Conservation (phyloP, 78 protist genomes). For the Cavenderia fasciculata region DNA sequence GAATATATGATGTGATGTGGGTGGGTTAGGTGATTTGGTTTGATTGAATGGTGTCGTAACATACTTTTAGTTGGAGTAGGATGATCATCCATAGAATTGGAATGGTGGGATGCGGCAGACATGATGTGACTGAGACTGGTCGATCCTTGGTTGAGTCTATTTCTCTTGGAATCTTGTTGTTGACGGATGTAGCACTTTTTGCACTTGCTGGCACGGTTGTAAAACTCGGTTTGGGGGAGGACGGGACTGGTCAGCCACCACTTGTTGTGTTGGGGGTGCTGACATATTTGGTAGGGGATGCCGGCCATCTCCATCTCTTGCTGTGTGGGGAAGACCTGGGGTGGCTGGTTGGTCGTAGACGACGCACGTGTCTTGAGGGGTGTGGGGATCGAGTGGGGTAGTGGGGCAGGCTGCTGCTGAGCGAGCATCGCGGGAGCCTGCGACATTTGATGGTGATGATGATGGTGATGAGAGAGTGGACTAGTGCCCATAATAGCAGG, state of each 20-base stretch:
- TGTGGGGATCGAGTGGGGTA: slow-evolving; percentile 12
- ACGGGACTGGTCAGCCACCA: slow-evolving; percentile 76
- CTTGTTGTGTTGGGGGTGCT: slow-evolving; percentile 44
- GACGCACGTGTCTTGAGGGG: background rate
- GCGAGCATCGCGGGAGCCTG: background rate
- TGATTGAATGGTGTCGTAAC: background rate
- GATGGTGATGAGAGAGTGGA: background rate
- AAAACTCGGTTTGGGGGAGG: slow-evolving; percentile 55
- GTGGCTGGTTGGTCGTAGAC: background rate
- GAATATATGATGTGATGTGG: too few relatives aligned
- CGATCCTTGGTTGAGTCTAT: background rate
- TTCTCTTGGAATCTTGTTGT: slow-evolving; percentile 49
- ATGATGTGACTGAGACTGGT: background rate
- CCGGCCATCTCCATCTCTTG: slow-evolving; percentile 26
- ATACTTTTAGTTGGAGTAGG: slow-evolving; percentile 13
- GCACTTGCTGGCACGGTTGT: slow-evolving; percentile 62
- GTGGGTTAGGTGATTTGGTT: too few relatives aligned
- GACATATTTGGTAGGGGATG: slow-evolving; percentile 40
- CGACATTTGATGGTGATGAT: background rate
- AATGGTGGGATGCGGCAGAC: background rate
- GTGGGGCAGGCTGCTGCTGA: background rate
- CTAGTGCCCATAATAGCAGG: slow-evolving; percentile 8
- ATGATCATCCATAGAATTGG: background rate
- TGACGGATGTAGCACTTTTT: slow-evolving; percentile 66
- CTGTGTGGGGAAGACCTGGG: background rate